Evolutionary conservation across 805 yeast genomes (phyloP).

Genomic region (Ogataea chonburiensis): DNA sequence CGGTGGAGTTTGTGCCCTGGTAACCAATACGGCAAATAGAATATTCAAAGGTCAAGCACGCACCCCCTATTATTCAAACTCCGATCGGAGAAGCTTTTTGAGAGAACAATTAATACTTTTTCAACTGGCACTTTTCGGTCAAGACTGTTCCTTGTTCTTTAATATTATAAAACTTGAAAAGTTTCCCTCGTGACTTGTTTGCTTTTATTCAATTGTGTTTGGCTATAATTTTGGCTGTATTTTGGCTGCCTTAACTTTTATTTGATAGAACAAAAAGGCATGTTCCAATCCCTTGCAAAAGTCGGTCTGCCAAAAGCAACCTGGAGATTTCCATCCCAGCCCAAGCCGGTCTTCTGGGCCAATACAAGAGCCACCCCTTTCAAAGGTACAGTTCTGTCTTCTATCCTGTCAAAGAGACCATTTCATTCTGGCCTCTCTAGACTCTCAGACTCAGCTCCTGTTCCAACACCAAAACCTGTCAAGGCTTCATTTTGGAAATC

Average conservation of each 20-base stretch:
- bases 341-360: slow-evolving; percentile 2
- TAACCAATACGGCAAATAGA: too few species aligned
- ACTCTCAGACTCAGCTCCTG: too few species aligned
- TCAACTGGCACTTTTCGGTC: slow-evolving; percentile 19
- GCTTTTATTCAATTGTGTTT: slow-evolving; percentile 5
- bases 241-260: slow-evolving; percentile 2
- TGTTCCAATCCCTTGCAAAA: slow-evolving; percentile 5
- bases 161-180: slow-evolving; percentile 2
- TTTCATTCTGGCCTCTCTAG: slow-evolving; percentile 4
- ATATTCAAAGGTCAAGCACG: too few species aligned
- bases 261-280: slow-evolving; percentile 2
- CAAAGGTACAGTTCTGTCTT: too few species aligned
- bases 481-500: slow-evolving; percentile 20
- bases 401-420: slow-evolving; percentile 1
- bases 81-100: slow-evolving; percentile 12
- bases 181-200: neutral
- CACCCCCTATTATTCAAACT: slow-evolving; percentile 10
- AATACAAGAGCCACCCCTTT: too few species aligned
- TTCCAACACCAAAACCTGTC: neutral
- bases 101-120: slow-evolving; percentile 4
- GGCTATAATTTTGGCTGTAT: slow-evolving; percentile 5
- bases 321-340: slow-evolving; percentile 4
- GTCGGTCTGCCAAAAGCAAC: slow-evolving; percentile 8
- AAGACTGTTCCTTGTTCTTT: slow-evolving; percentile 12
- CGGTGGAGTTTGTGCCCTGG: too few species aligned